Percentiles rank a stretch among this genome's conserved stretches.
phyloP scores from a whole-genome alignment of 257 asterid species.

The Perilla frutescens region DNA sequence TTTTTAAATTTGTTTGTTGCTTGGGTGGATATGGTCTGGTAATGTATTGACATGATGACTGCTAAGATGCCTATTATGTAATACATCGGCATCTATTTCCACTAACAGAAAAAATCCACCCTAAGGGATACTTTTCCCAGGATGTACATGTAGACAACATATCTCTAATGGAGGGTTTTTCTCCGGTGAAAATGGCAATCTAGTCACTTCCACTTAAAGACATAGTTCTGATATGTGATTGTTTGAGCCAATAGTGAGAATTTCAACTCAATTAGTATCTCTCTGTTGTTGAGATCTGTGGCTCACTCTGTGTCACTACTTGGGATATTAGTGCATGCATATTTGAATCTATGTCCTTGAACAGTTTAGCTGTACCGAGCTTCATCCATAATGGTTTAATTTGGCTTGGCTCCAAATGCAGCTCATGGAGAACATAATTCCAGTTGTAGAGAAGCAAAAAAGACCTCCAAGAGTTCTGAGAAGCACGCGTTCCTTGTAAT shows the following conservation, averaged over 20 bases:
- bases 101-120: not conserved
- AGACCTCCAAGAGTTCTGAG: constrained; percentile 62
- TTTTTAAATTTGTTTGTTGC: not conserved
- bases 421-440: constrained; percentile 79
- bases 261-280: not conserved
- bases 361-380: not conserved
- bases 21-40: constrained; percentile 10
- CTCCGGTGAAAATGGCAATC: not conserved
- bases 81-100: not conserved
- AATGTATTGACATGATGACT: not conserved
- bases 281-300: not conserved
- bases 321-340: not conserved
- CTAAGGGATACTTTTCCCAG: not conserved
- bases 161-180: not conserved
- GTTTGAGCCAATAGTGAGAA: not conserved
- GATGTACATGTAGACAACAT: not conserved
- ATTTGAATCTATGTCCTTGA: not conserved
- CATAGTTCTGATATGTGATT: not conserved
- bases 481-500: constrained; percentile 53
- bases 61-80: constrained; percentile 1
- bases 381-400: not conserved
- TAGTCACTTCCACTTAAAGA: not conserved
- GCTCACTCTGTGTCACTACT: not conserved
- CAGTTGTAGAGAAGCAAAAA: constrained; percentile 61
- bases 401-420: constrained; percentile 36